Conservation (phyloP, 306 rosid genomes). For the Prinsepia uniflora region DNA sequence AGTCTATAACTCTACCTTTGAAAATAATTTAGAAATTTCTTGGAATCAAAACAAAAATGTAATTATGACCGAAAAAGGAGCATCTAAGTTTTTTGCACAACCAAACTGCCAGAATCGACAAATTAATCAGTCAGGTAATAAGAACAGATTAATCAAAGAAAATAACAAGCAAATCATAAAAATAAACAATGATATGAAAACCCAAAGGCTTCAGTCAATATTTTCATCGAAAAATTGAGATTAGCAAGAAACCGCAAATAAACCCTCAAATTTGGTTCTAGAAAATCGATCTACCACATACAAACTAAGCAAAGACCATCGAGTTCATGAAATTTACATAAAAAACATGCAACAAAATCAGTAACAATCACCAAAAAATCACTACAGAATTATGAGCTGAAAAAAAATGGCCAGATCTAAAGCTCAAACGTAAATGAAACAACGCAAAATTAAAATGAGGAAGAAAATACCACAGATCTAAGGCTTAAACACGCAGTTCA, state of each 20-base stretch:
- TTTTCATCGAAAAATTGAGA: not conserved
- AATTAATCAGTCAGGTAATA: too few species aligned
- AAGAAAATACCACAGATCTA: slow-evolving; percentile 2
- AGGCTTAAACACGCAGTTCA: not conserved
- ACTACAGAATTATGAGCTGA: not conserved
- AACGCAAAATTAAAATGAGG: not conserved
- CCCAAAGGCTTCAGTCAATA: not conserved
- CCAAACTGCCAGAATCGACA: not conserved
- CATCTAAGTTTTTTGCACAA: not conserved
- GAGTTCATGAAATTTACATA: not conserved
- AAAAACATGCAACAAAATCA: not conserved
- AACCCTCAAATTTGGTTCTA: not conserved
- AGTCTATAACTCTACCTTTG: too few species aligned
- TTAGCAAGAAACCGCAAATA: not conserved
- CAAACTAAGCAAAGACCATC: not conserved
- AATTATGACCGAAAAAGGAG: too few species aligned
- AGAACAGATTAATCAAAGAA: too few species aligned
- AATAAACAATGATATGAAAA: too few species aligned
- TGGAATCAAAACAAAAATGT: too few species aligned
- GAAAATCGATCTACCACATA: not conserved
- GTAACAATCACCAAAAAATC: too few species aligned
- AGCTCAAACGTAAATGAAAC: too few species aligned
- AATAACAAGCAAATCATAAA: not conserved
- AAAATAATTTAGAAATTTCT: too few species aligned
- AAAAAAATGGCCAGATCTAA: not conserved